Evolutionary conservation across 1,284 basidiomycete genomes (phyloP).

Genomic region (Melampsora americana): DNA sequence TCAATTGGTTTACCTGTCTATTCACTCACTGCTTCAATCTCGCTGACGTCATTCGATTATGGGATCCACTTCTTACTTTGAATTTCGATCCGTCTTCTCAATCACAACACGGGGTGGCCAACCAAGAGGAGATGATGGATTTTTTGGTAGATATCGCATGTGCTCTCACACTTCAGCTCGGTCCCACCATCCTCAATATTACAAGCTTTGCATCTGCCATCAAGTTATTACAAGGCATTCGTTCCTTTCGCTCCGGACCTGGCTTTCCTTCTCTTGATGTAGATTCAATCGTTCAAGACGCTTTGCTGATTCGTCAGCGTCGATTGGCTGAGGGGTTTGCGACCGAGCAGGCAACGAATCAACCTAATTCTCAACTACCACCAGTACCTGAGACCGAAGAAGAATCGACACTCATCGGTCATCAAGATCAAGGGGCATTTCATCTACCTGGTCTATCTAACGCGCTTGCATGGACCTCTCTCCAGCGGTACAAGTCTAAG

Average conservation of each 20-base stretch:
- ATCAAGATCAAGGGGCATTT: no score
- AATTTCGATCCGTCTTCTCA: no score
- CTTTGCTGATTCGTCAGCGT: background rate
- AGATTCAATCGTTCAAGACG: background rate
- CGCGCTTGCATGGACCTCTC: background rate
- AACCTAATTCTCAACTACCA: background rate
- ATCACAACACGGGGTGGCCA: no score
- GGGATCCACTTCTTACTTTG: background rate
- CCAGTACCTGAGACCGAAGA: no score
- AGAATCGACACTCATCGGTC: no score
- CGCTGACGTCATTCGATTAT: background rate
- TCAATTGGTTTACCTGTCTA: slow-evolving; percentile 12
- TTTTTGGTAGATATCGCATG: slow-evolving; percentile 2
- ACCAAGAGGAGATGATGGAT: background rate
- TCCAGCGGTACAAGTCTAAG: background rate
- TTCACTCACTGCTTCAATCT: slow-evolving; percentile 8
- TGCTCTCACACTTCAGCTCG: background rate
- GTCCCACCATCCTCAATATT: background rate
- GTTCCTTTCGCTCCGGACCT: background rate
- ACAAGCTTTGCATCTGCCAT: background rate
- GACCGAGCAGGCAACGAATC: background rate
- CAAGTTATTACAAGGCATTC: background rate
- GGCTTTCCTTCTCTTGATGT: background rate
- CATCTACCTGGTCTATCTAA: no score
- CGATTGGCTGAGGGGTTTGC: background rate